Percentiles rank a stretch among this genome's conserved stretches.
phyloP scores from a whole-genome alignment of 768 basidiomycete species.

The Scleroderma bovista region DNA sequence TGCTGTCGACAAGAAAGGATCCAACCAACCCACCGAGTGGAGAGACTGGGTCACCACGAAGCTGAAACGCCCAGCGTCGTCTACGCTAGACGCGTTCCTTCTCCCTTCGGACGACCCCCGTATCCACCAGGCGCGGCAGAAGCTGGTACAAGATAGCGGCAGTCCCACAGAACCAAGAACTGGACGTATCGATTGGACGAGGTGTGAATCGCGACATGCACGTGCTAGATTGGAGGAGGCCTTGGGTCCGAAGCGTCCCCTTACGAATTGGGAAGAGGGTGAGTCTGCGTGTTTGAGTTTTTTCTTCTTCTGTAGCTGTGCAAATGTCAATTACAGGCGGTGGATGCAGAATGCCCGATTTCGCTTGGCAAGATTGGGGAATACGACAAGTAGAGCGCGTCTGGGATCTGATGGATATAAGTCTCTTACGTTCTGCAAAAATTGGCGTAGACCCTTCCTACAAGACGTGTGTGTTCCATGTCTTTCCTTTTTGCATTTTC shows the following conservation, averaged over 20 bases:
- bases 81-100: conserved; percentile 88
- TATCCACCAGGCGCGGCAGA: conserved; percentile 83
- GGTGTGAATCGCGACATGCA: conserved; percentile 90
- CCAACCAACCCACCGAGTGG: conserved; percentile 67
- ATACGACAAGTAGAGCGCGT: conserved; percentile 91
- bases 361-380: conserved; percentile 93
- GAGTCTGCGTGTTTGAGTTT: conserved; percentile 13
- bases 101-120: conserved; percentile 87
- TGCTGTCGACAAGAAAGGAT: conserved; percentile 62
- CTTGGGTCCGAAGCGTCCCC: conserved; percentile 75
- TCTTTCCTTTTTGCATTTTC: background rate
- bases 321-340: conserved; percentile 52
- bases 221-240: conserved; percentile 79
- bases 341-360: conserved; percentile 79
- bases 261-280: conserved; percentile 95
- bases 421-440: conserved; percentile 71
- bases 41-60: conserved; percentile 49
- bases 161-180: conserved; percentile 59
- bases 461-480: conserved; percentile 62
- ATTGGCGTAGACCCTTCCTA: conserved; percentile 80
- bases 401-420: conserved; percentile 94
- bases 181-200: conserved; percentile 83
- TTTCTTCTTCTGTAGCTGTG: background rate
- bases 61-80: conserved; percentile 79
- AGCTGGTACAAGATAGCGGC: conserved; percentile 66